Conservation (phyloP, 2,329 filamentous ascomycete species). For the Talaromyces sp. region DNA sequence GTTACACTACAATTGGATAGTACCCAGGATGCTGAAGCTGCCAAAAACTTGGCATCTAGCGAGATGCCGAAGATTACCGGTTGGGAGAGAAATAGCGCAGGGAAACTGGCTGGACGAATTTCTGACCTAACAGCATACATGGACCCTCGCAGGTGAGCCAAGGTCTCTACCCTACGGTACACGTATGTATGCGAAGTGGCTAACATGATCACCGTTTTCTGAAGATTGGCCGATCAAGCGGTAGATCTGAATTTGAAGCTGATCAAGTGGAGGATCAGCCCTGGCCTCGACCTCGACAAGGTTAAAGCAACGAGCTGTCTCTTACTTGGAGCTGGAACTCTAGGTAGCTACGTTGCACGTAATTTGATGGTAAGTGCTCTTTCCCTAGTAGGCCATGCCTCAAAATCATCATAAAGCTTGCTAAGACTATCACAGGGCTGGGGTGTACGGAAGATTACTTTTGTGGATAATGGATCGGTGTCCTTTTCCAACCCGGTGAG, state of each 20-base stretch:
- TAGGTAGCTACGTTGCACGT: conserved; percentile 89
- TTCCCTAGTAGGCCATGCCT: neutral
- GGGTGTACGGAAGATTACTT: conserved; percentile 93
- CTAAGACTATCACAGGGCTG: conserved; percentile 58
- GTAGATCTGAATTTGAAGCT: conserved; percentile 95
- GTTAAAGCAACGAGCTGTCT: conserved; percentile 90
- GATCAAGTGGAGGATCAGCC: conserved; percentile 98
- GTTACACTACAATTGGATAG: conserved; percentile 56
- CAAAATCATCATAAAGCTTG: neutral
- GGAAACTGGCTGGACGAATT: conserved; percentile 72
- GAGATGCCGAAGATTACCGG: conserved; percentile 84
- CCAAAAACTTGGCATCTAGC: conserved; percentile 24
- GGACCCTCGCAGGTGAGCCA: conserved; percentile 66
- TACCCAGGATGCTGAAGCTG: conserved; percentile 20
- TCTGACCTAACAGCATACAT: conserved; percentile 89
- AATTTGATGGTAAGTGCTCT: conserved; percentile 63
- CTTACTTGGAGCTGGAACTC: conserved; percentile 83
- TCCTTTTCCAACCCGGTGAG: conserved; percentile 96
- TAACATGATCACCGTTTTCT: neutral
- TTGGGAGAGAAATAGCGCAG: conserved; percentile 81
- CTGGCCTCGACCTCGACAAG: conserved; percentile 77
- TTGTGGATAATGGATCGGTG: conserved; percentile 88
- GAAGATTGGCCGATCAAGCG: conserved; percentile 77
- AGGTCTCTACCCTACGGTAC: neutral
- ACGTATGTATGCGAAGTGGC: neutral